Evolutionary conservation across 352 stramenopile species (phyloP).

Genomic region (Globisporangium paddicum): DNA sequence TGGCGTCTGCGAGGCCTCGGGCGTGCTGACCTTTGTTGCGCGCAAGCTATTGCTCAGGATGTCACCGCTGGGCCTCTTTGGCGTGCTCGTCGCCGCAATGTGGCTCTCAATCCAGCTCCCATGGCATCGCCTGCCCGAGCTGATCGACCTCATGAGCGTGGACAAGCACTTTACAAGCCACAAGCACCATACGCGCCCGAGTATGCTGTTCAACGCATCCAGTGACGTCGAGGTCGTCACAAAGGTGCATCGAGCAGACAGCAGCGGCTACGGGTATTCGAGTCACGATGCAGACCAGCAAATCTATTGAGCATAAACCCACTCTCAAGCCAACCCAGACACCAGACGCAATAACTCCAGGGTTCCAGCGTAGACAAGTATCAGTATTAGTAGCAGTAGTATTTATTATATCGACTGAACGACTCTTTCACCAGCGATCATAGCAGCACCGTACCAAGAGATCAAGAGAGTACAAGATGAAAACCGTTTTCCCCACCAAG

Average conservation of each 20-base stretch:
- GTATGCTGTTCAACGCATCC: background rate
- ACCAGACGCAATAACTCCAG: background rate
- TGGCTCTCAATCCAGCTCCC: conserved; percentile 34
- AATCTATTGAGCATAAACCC: background rate
- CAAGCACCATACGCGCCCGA: conserved; percentile 6
- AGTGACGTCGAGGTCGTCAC: conserved; percentile 8
- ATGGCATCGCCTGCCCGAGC: conserved; percentile 28
- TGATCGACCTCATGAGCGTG: conserved; percentile 1
- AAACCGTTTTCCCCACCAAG: background rate
- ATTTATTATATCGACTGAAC: conserved; percentile 4
- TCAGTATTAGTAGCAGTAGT: background rate
- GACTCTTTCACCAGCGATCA: background rate
- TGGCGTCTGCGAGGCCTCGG: conserved; percentile 22
- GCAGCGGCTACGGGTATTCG: background rate
- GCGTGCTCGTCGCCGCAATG: conserved; percentile 35
- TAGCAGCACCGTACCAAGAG: background rate
- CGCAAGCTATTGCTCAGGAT: conserved; percentile 19
- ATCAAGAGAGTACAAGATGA: conserved; percentile 1
- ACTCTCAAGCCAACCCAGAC: background rate
- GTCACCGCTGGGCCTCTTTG: conserved; percentile 24
- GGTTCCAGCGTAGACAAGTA: background rate
- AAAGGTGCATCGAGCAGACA: background rate
- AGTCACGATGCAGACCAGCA: background rate
- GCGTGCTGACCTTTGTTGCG: conserved; percentile 17
- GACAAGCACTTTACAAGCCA: background rate